These are phyloP conservation scores for Galeopsis tetrahit DNA, from an alignment of 257 asterid species.

Conservation along the genomic window DNA sequence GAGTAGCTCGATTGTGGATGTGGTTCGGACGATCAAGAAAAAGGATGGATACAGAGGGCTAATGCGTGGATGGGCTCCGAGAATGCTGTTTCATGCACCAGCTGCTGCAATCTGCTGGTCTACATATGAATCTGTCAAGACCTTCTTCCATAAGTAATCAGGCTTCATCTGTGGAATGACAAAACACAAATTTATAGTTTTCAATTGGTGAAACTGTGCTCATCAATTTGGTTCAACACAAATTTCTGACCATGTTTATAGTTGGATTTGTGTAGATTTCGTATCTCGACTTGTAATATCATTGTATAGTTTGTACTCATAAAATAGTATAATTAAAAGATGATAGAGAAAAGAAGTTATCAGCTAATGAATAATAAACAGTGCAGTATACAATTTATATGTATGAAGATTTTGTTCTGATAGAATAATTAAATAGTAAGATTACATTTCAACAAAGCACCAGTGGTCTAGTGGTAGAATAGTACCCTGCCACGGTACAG, in stretches of 20 bases:
- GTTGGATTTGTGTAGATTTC: neutral
- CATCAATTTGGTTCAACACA: constrained; percentile 11
- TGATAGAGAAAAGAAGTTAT: neutral
- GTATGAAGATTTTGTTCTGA: too few relatives aligned
- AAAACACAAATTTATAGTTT: neutral
- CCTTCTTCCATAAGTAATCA: constrained; percentile 40
- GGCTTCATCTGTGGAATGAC: neutral
- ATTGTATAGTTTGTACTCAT: neutral
- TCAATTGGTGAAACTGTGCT: neutral
- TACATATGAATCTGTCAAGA: constrained; percentile 63
- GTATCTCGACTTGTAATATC: neutral
- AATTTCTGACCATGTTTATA: too few relatives aligned
- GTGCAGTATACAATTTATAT: too few relatives aligned
- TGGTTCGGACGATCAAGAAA: constrained; percentile 42
- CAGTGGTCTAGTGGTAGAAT: constrained; percentile 96
- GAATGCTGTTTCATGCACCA: constrained; percentile 77
- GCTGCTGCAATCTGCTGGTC: constrained; percentile 86
- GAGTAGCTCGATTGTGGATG: constrained; percentile 55
- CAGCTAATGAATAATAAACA: too few relatives aligned
- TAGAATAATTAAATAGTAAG: neutral
- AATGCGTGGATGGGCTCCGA: constrained; percentile 65
- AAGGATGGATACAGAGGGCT: constrained; percentile 67
- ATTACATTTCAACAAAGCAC: constrained; percentile 39
- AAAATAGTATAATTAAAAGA: neutral
- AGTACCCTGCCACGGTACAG: constrained; percentile 99